Percentiles rank a stretch among this genome's conserved stretches.
These are phyloP conservation scores for Aspergillus steynii DNA, from an alignment of 495 filamentous ascomycete species.

Conservation along the genomic window DNA sequence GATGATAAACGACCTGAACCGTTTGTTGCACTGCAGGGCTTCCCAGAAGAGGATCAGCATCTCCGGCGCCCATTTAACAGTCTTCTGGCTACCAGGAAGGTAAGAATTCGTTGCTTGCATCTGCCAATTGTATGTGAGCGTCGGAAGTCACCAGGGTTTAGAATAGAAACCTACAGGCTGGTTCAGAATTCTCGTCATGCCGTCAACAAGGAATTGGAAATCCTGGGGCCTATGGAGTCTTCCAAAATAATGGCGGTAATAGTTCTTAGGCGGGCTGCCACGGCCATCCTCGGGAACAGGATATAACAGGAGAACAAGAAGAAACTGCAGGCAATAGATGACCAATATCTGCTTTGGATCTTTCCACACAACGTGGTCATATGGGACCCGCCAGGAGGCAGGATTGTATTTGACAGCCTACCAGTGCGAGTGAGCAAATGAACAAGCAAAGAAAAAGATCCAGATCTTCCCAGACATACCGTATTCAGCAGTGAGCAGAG, in stretches of 20 bases:
- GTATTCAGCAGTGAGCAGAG: constrained; percentile 95
- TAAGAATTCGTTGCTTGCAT: constrained; percentile 86
- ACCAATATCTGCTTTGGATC: constrained; percentile 91
- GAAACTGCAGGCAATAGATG: constrained; percentile 85
- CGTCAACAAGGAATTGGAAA: constrained; percentile 96
- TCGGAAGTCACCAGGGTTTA: background rate
- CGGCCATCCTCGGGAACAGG: constrained; percentile 78
- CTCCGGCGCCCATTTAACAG: constrained; percentile 87
- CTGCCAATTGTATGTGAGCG: constrained; percentile 31
- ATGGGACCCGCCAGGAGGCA: constrained; percentile 90
- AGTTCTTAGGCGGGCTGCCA: constrained; percentile 73
- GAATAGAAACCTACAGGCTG: constrained; percentile 61
- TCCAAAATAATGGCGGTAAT: constrained; percentile 88
- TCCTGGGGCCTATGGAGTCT: constrained; percentile 91
- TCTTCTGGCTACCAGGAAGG: constrained; percentile 80
- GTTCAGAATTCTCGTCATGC: constrained; percentile 90
- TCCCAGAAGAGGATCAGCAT: constrained; percentile 99
- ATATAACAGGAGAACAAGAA: constrained; percentile 87
- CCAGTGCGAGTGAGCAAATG: constrained; percentile 11
- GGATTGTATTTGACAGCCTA: constrained; percentile 97
- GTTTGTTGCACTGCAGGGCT: constrained; percentile 93
- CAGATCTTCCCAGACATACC: constrained; percentile 49
- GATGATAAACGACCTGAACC: constrained; percentile 95
- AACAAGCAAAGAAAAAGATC: background rate
- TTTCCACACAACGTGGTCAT: constrained; percentile 90